phyloP scores from a whole-genome alignment of 2,329 filamentous ascomycete species.

The Penicillium sp. region DNA sequence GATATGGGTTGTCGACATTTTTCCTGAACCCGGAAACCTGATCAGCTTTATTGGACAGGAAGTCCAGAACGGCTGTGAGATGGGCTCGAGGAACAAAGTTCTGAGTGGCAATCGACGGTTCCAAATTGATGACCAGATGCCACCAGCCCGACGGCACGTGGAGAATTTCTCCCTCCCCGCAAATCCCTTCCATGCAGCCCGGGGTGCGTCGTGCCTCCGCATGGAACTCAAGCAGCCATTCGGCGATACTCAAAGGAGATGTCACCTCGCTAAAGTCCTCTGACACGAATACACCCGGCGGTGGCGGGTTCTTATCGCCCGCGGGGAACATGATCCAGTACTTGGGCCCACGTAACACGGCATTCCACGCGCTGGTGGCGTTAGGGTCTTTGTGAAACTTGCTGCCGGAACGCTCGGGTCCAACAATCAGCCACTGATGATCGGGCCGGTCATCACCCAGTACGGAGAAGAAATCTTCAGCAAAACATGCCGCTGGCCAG shows the following conservation, averaged over 20 bases:
- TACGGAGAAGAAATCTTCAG: conserved; percentile 76
- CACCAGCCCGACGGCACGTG: conserved; percentile 96
- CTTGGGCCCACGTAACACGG: conserved; percentile 80
- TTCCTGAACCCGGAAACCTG: conserved; percentile 82
- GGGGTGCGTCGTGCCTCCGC: conserved; percentile 68
- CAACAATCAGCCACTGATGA: conserved; percentile 87
- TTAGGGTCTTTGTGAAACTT: conserved; percentile 87
- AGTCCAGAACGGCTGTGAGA: conserved; percentile 68
- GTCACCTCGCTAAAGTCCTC: conserved; percentile 89
- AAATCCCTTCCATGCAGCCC: conserved; percentile 81
- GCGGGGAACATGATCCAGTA: conserved; percentile 99
- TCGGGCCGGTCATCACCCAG: conserved; percentile 75
- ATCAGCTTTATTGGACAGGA: conserved; percentile 73
- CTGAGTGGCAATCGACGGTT: conserved; percentile 77
- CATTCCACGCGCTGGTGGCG: conserved; percentile 80
- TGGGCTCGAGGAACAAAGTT: conserved; percentile 83
- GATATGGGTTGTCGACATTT: conserved; percentile 66
- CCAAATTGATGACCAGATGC: conserved; percentile 89
- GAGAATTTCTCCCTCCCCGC: conserved; percentile 74
- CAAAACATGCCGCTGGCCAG: conserved; percentile 78
- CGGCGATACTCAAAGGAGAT: conserved; percentile 88
- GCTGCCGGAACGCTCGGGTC: conserved; percentile 78
- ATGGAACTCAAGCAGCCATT: conserved; percentile 90
- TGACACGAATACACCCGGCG: conserved; percentile 86
- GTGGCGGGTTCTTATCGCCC: conserved; percentile 55